A percentile compares a stretch with the other conserved stretches of the same genome.
These are phyloP conservation scores for Pichia kudriavzevii DNA, from an alignment of 1,139 yeast genomes.

Conservation along the genomic window DNA sequence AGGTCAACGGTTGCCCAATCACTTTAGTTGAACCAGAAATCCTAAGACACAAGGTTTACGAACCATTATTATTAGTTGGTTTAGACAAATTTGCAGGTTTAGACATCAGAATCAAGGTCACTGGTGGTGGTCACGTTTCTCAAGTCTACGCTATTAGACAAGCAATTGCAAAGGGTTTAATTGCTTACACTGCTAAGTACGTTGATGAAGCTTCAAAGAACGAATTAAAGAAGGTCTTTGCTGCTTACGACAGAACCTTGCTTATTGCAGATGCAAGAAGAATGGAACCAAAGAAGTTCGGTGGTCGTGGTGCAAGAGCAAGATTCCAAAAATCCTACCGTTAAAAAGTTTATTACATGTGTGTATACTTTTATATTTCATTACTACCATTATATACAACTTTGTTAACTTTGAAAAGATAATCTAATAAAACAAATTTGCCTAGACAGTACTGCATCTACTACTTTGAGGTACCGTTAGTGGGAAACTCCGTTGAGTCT, in stretches of 20 bases:
- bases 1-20: slow-evolving; percentile 99
- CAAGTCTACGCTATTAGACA: slow-evolving; percentile 99
- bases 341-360: slow-evolving; percentile 38
- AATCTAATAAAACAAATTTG: too few relatives aligned
- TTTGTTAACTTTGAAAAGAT: slow-evolving; percentile 7
- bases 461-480: too few relatives aligned
- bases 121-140: slow-evolving; percentile 99
- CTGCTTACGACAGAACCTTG: slow-evolving; percentile 98
- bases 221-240: slow-evolving; percentile 97
- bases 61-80: slow-evolving; percentile 97
- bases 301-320: slow-evolving; percentile 99
- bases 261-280: slow-evolving; percentile 99
- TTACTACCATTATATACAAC: slow-evolving; percentile 4
- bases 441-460: too few relatives aligned
- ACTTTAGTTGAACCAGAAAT: slow-evolving; percentile 98
- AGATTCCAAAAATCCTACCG: slow-evolving; percentile 99
- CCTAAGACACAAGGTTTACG: slow-evolving; percentile 99
- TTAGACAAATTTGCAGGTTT: slow-evolving; percentile 97
- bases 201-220: slow-evolving; percentile 99
- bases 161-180: slow-evolving; percentile 99
- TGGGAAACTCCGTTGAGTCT: too few relatives aligned
- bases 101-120: slow-evolving; percentile 97
- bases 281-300: slow-evolving; percentile 99
- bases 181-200: slow-evolving; percentile 98
- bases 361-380: slow-evolving; percentile 10